Conservation (phyloP, 73 alveolate species). For the Strombidium stylifer region DNA sequence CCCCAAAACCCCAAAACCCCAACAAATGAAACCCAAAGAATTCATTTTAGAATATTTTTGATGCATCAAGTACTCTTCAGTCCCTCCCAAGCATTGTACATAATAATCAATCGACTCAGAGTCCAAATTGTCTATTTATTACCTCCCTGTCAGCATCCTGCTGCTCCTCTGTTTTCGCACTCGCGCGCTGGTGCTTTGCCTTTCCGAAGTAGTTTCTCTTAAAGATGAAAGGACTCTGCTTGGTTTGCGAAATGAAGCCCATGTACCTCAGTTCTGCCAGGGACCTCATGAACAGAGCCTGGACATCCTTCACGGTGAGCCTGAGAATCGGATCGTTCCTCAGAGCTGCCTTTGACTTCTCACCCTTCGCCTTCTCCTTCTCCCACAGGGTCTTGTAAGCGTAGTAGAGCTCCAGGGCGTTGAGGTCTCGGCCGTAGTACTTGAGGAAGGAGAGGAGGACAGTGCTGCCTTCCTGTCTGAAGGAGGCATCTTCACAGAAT, state of each 20-base stretch:
- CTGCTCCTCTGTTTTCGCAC: no score
- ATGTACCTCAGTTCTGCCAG: slow-evolving; percentile 42
- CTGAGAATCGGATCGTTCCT: neutral
- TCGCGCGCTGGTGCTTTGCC: no score
- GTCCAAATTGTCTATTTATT: no score
- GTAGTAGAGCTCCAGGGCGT: slow-evolving; percentile 36
- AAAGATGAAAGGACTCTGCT: slow-evolving; percentile 35
- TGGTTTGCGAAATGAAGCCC: slow-evolving; percentile 58
- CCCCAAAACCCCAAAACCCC: no score
- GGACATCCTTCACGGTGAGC: neutral
- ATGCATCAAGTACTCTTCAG: no score
- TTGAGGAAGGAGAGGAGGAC: slow-evolving; percentile 31
- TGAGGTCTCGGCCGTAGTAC: slow-evolving; percentile 45
- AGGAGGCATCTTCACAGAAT: neutral
- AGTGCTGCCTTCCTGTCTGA: slow-evolving; percentile 20
- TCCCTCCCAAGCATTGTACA: no score
- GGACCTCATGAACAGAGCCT: slow-evolving; percentile 43
- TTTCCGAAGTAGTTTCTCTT: slow-evolving; percentile 59
- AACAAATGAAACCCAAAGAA: no score
- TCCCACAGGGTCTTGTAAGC: neutral
- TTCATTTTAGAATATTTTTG: no score
- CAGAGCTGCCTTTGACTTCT: neutral
- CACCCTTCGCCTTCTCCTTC: neutral
- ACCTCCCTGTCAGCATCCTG: no score
- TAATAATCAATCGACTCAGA: no score